These are phyloP conservation scores for Breynia disticha DNA, from an alignment of 441 rosid genomes.

Conservation along the genomic window DNA sequence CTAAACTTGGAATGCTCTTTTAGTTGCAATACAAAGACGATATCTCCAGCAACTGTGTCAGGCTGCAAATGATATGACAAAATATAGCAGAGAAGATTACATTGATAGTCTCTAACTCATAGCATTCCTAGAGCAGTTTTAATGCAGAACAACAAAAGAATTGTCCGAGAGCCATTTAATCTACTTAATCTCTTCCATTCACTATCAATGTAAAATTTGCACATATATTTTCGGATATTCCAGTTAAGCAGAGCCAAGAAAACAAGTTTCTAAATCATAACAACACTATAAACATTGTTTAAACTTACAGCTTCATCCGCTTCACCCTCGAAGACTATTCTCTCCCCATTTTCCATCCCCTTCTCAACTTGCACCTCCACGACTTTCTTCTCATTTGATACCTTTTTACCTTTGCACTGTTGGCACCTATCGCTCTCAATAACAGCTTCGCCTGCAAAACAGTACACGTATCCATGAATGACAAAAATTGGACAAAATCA, in stretches of 20 bases:
- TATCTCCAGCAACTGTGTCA: slow-evolving; percentile 64
- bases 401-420: slow-evolving; percentile 59
- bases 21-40: slow-evolving; percentile 69
- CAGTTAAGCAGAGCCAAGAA: background rate
- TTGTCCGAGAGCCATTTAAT: too few species aligned
- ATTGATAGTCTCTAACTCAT: too few species aligned
- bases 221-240: too few species aligned
- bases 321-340: slow-evolving; percentile 59
- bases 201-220: too few species aligned
- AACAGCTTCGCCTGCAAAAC: slow-evolving; percentile 45
- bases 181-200: too few species aligned
- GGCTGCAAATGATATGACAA: slow-evolving; percentile 37
- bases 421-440: slow-evolving; percentile 49
- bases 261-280: background rate
- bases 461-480: slow-evolving; percentile 2
- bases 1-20: slow-evolving; percentile 67
- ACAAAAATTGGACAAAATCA: too few species aligned
- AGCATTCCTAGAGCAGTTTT: too few species aligned
- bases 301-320: slow-evolving; percentile 73
- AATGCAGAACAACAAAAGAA: too few species aligned
- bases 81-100: too few species aligned
- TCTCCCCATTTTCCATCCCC: slow-evolving; percentile 68
- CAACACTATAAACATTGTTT: background rate
- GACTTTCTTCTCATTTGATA: slow-evolving; percentile 56
- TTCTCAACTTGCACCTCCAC: slow-evolving; percentile 58